phyloP scores from a whole-genome alignment of 2,329 filamentous ascomycete genomes.

The Neurospora sp. region DNA sequence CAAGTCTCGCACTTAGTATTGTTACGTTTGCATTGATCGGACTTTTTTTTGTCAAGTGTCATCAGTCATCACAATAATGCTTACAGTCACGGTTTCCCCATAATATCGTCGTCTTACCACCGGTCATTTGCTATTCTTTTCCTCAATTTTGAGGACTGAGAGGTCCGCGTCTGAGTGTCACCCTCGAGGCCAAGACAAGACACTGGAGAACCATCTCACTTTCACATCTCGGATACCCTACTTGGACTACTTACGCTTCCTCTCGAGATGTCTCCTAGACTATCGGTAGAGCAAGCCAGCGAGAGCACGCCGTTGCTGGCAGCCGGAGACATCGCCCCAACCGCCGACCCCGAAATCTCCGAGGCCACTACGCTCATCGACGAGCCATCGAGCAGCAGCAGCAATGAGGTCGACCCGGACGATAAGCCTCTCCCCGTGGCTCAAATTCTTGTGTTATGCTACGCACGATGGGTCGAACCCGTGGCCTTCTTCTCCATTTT shows the following conservation, averaged over 20 bases:
- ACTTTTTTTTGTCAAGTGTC: neutral
- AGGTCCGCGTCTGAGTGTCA: neutral
- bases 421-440: constrained; percentile 43
- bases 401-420: constrained; percentile 20
- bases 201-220: neutral
- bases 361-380: constrained; percentile 12
- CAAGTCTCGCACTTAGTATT: neutral
- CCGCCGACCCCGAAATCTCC: constrained; percentile 11
- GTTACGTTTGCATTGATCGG: neutral
- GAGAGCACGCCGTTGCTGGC: constrained; percentile 25
- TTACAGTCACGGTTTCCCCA: neutral
- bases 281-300: constrained; percentile 7
- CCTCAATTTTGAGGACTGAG: neutral
- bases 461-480: constrained; percentile 61
- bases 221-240: neutral
- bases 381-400: constrained; percentile 5
- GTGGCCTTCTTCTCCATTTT: constrained; percentile 79
- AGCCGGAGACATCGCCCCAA: constrained; percentile 9
- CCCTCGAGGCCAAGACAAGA: neutral
- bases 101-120: neutral
- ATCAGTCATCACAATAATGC: neutral
- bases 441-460: constrained; percentile 68
- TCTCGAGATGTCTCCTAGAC: neutral
- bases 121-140: neutral
- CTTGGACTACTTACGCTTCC: neutral